phyloP scores from a whole-genome alignment of 768 basidiomycete genomes.

The Dacryopinax spathularia region DNA sequence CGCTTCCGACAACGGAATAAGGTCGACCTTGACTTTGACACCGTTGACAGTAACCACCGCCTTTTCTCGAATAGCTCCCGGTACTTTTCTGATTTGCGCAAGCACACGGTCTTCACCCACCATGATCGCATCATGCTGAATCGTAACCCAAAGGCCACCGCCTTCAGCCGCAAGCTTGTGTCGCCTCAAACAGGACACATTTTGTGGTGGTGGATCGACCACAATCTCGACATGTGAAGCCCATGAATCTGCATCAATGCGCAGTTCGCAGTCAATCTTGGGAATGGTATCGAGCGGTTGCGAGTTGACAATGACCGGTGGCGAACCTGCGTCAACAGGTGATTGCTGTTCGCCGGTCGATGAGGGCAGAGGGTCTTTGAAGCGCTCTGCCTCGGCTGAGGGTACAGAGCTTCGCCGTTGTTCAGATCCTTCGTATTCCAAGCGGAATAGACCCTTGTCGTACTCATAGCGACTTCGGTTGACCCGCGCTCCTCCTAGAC shows the following conservation, averaged over 20 bases:
- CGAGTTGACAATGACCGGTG: background rate
- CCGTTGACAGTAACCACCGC: slow-evolving; percentile 83
- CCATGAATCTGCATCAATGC: slow-evolving; percentile 89
- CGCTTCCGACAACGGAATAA: slow-evolving; percentile 72
- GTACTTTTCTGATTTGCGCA: slow-evolving; percentile 59
- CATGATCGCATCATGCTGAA: slow-evolving; percentile 72
- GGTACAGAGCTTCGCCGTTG: slow-evolving; percentile 12
- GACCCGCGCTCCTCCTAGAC: slow-evolving; percentile 60
- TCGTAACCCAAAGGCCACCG: slow-evolving; percentile 86
- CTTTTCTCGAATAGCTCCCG: slow-evolving; percentile 50
- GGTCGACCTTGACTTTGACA: slow-evolving; percentile 64
- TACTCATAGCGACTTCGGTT: slow-evolving; percentile 72
- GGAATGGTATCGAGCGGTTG: slow-evolving; percentile 9
- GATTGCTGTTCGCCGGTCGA: background rate
- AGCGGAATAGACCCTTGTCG: slow-evolving; percentile 61
- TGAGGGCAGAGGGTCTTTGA: slow-evolving; percentile 15
- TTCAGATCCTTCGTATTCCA: slow-evolving; percentile 58
- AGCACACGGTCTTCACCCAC: slow-evolving; percentile 63
- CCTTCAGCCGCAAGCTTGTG: slow-evolving; percentile 77
- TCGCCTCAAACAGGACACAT: slow-evolving; percentile 66
- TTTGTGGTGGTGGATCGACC: slow-evolving; percentile 80
- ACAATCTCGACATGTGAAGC: slow-evolving; percentile 69
- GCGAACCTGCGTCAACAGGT: background rate
- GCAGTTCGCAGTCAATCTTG: slow-evolving; percentile 72
- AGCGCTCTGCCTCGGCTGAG: background rate